Percentiles rank a stretch among this genome's conserved stretches.
Evolutionary conservation across 805 yeast species (phyloP).

Genomic region (Yamadazyma olivae): DNA sequence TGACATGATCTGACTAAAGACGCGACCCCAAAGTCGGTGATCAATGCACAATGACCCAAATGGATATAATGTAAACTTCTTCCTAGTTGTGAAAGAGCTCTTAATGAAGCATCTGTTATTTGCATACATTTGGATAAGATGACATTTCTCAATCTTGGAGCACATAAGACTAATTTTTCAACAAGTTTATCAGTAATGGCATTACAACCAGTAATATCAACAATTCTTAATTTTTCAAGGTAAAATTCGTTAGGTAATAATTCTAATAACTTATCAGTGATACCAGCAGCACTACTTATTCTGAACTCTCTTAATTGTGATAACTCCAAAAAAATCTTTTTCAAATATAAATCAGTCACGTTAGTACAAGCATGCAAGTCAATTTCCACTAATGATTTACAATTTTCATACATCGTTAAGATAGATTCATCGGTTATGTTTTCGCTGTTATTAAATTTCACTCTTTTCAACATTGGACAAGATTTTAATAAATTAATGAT

Average conservation of each 20-base stretch:
- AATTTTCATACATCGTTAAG: constrained; percentile 57
- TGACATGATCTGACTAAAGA: constrained; percentile 73
- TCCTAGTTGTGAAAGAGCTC: constrained; percentile 70
- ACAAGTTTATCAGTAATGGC: constrained; percentile 78
- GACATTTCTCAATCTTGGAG: constrained; percentile 85
- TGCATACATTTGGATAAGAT: constrained; percentile 85
- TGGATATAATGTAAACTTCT: constrained; percentile 84
- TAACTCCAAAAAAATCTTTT: constrained; percentile 54
- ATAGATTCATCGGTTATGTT: constrained; percentile 65
- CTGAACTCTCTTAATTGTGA: constrained; percentile 82
- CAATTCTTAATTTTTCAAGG: constrained; percentile 68
- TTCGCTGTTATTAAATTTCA: constrained; percentile 72
- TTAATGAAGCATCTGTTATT: constrained; percentile 77
- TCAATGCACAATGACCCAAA: constrained; percentile 87
- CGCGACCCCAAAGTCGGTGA: constrained; percentile 86
- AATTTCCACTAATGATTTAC: constrained; percentile 82
- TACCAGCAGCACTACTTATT: constrained; percentile 65
- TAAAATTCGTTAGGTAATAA: constrained; percentile 45
- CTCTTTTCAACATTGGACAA: constrained; percentile 77
- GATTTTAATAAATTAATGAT: constrained; percentile 53
- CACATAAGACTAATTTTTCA: constrained; percentile 64
- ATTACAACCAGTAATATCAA: constrained; percentile 83
- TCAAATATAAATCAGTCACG: constrained; percentile 63
- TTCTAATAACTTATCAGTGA: constrained; percentile 66
- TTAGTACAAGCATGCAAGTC: constrained; percentile 82